These are phyloP conservation scores for Gossypium laxum DNA, from an alignment of 441 rosid species.

Conservation along the genomic window DNA sequence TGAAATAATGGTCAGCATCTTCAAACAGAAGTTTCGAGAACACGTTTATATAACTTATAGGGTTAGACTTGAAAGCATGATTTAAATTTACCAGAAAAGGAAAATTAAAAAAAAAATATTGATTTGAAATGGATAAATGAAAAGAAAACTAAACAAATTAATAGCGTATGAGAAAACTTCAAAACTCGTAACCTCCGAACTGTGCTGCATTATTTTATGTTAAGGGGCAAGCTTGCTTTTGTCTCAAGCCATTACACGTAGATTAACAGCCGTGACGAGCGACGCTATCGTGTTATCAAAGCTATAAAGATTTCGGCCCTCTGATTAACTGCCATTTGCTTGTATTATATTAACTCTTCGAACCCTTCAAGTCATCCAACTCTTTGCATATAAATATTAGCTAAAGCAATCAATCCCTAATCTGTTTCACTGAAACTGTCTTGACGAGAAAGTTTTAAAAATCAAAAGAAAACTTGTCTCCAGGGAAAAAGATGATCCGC, in stretches of 20 bases:
- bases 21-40: background rate
- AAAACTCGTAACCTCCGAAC: background rate
- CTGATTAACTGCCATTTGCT: conserved; percentile 15
- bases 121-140: background rate
- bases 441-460: background rate
- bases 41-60: conserved; percentile 1
- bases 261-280: conserved; percentile 32
- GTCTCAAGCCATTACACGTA: conserved; percentile 27
- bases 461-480: background rate
- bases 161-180: conserved; percentile 27
- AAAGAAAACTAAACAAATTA: background rate
- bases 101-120: background rate
- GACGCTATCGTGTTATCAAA: conserved; percentile 40
- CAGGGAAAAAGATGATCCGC: conserved; percentile 16
- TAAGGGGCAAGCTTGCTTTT: conserved; percentile 1
- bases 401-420: background rate
- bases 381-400: conserved; percentile 10
- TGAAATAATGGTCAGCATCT: background rate
- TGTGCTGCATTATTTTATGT: background rate
- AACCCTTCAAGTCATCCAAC: conserved; percentile 16
- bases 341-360: background rate
- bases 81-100: conserved; percentile 4
- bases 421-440: background rate
- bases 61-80: background rate
- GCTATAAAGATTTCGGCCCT: conserved; percentile 21